A percentile compares a stretch with the other conserved stretches of the same genome.
Conservation (phyloP, 164 flowering plant species). For the Sextonia rubra region DNA sequence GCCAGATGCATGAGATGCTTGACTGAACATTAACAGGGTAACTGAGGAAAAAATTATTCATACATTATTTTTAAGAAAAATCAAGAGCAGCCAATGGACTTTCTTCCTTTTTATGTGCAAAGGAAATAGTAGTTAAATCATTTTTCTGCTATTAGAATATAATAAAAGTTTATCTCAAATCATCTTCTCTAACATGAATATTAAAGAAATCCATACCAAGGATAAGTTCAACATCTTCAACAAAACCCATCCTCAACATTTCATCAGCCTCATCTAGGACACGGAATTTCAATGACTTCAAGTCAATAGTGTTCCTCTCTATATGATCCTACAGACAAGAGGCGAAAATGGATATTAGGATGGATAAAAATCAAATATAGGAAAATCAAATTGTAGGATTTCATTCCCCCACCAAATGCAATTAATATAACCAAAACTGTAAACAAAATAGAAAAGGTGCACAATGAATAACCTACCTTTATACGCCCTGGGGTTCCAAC, state of each 20-base stretch:
- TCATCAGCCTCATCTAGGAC: constrained; percentile 99
- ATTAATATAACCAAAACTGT: background rate
- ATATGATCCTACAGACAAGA: constrained; percentile 63
- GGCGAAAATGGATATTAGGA: constrained; percentile 2
- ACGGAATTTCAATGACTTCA: constrained; percentile 69
- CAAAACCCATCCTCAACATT: constrained; percentile 95
- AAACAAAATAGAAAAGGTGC: background rate
- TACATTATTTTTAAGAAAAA: no score
- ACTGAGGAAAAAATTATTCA: no score
- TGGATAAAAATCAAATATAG: background rate
- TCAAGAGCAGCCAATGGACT: no score
- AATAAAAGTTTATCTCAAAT: background rate
- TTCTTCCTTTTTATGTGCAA: no score
- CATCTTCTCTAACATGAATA: background rate
- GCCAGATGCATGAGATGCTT: no score
- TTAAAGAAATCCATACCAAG: constrained; percentile 42
- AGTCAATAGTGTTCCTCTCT: constrained; percentile 70
- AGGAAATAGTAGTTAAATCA: no score
- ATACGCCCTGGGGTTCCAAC: constrained; percentile 93
- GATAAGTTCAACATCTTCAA: constrained; percentile 95
- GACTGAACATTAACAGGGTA: no score
- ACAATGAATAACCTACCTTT: constrained; percentile 40
- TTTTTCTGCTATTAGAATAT: no score
- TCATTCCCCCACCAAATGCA: background rate
- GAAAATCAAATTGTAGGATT: background rate